Conservation (phyloP, 2,329 filamentous ascomycete species). For the Alternaria longipes region DNA sequence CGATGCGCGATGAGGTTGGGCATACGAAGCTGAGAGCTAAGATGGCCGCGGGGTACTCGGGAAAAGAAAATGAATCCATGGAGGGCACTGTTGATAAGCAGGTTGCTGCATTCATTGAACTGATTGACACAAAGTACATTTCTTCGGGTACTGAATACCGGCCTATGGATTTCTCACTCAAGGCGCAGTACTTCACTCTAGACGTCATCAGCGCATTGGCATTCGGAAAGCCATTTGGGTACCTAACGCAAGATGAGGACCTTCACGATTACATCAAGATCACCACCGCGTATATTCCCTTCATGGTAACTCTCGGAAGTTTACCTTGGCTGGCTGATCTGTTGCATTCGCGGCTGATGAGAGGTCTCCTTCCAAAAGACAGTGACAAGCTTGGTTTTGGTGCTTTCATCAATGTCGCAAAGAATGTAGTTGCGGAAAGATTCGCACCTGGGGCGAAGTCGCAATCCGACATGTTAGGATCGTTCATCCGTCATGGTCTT, state of each 20-base stretch:
- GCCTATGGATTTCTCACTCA: conserved; percentile 55
- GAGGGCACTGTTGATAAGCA: conserved; percentile 60
- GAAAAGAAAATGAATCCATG: conserved; percentile 61
- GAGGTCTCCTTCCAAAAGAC: conserved; percentile 29
- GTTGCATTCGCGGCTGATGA: conserved; percentile 26
- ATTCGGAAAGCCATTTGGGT: conserved; percentile 62
- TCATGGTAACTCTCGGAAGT: conserved; percentile 27
- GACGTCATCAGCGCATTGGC: conserved; percentile 64
- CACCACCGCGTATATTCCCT: conserved; percentile 45
- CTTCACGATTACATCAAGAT: conserved; percentile 56
- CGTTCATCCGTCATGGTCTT: conserved; percentile 58
- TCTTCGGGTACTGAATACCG: conserved; percentile 39
- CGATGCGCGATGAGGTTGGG: conserved; percentile 56
- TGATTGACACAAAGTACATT: conserved; percentile 59
- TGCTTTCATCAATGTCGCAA: conserved; percentile 55
- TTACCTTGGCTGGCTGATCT: conserved; percentile 27
- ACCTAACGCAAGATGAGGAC: conserved; percentile 59
- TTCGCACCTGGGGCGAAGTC: conserved; percentile 56
- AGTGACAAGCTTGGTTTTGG: conserved; percentile 57
- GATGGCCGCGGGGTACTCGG: conserved; percentile 57
- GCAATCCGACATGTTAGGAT: conserved; percentile 61
- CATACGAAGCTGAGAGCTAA: conserved; percentile 55
- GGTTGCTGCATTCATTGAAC: conserved; percentile 55
- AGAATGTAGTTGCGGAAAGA: conserved; percentile 57
- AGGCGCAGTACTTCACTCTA: conserved; percentile 62